Conservation (phyloP, 306 rosid species). For the Rosa lucieae region DNA sequence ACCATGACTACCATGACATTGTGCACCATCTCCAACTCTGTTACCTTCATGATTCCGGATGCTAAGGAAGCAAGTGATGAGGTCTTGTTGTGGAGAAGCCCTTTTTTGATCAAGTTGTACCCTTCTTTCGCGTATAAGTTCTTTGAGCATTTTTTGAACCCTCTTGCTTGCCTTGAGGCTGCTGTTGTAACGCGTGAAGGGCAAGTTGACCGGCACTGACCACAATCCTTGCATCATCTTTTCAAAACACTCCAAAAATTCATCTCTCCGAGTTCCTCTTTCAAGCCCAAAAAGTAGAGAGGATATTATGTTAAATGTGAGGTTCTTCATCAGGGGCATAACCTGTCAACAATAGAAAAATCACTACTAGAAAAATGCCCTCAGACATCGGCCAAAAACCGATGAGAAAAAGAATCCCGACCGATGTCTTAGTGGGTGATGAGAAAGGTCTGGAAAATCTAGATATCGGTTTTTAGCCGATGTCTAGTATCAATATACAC, state of each 20-base stretch:
- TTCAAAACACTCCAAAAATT: conserved; percentile 35
- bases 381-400: no score
- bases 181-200: conserved; percentile 63
- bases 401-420: no score
- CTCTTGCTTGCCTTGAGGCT: conserved; percentile 56
- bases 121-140: conserved; percentile 45
- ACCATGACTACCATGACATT: conserved; percentile 58
- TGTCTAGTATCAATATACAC: no score
- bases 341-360: conserved; percentile 37
- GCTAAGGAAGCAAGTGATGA: conserved; percentile 61
- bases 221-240: conserved; percentile 53
- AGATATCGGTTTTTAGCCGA: no score
- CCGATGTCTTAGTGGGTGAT: no score
- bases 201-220: conserved; percentile 65
- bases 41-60: conserved; percentile 35
- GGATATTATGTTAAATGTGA: conserved; percentile 68
- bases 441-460: no score
- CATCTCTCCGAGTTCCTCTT: conserved; percentile 52
- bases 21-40: conserved; percentile 60
- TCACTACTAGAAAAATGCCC: no score
- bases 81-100: conserved; percentile 48
- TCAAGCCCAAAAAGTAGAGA: conserved; percentile 69
- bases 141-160: conserved; percentile 44
- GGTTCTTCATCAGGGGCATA: conserved; percentile 66
- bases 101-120: conserved; percentile 31